Conservation (phyloP, 2,329 filamentous ascomycete species). For the Penicillium sp. region DNA sequence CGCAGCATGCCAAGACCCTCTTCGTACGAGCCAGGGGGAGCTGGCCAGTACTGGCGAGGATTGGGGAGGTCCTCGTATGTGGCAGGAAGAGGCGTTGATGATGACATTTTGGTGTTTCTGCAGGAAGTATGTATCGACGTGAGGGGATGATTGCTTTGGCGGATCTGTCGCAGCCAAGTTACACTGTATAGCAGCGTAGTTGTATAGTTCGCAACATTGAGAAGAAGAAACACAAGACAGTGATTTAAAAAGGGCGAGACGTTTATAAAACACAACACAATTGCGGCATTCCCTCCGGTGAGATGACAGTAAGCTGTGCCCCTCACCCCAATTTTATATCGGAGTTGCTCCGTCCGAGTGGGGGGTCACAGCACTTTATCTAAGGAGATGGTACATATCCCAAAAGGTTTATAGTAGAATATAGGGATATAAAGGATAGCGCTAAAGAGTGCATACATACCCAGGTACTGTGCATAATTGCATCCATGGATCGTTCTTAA, state of each 20-base stretch:
- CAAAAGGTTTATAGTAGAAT: too few species aligned
- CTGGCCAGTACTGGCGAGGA: conserved; percentile 49
- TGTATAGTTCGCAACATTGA: not conserved
- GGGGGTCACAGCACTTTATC: too few species aligned
- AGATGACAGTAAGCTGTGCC: not conserved
- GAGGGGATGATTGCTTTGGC: too few species aligned
- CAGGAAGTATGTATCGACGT: too few species aligned
- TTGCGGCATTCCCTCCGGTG: not conserved
- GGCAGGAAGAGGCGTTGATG: conserved; percentile 21
- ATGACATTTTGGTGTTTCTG: not conserved
- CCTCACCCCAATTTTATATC: not conserved
- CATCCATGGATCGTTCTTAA: not conserved
- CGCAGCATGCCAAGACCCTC: conserved; percentile 54
- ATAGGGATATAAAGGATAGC: too few species aligned
- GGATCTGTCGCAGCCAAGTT: not conserved
- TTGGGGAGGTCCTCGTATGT: conserved; percentile 45
- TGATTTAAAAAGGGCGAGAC: not conserved
- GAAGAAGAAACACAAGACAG: not conserved
- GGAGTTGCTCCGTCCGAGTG: not conserved
- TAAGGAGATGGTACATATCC: too few species aligned
- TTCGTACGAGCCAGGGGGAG: conserved; percentile 42
- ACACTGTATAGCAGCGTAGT: not conserved
- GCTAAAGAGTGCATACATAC: not conserved
- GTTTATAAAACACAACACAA: not conserved
- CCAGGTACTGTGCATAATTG: not conserved